Conservation (phyloP, 805 yeast species). For the Saccharomycopsis sp. region DNA sequence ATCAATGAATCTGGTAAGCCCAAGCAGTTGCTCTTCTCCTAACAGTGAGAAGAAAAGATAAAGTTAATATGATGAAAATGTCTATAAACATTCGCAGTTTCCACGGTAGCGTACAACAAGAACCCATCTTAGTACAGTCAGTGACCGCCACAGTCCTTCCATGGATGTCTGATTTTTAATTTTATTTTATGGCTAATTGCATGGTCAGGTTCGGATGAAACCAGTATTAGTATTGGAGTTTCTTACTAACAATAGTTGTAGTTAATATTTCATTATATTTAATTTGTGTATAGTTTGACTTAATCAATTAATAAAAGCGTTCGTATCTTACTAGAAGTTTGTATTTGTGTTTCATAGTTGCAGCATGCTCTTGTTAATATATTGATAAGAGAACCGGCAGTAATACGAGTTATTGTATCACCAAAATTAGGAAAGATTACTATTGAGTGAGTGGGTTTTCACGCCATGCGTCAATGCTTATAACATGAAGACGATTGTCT, state of each 20-base stretch:
- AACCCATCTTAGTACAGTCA: conserved; percentile 22
- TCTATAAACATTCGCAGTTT: conserved; percentile 22
- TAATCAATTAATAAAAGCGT: no score
- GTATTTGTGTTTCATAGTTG: no score
- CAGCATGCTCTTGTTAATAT: no score
- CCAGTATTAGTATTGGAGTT: neutral
- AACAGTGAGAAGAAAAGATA: neutral
- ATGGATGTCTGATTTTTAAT: conserved; percentile 21
- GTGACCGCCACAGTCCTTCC: conserved; percentile 22
- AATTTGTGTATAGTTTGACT: no score
- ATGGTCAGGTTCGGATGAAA: neutral
- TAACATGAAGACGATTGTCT: no score
- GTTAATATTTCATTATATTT: neutral
- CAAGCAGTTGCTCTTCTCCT: neutral
- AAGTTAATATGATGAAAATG: conserved; percentile 19
- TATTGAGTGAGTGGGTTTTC: no score
- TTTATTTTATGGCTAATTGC: neutral
- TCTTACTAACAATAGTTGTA: neutral
- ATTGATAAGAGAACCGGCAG: no score
- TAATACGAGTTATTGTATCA: no score
- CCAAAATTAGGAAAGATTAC: no score
- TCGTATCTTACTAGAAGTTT: no score
- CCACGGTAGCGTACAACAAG: conserved; percentile 23
- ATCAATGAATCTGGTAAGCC: neutral
- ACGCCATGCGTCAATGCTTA: no score